Percentiles rank a stretch among this genome's conserved stretches.
phyloP scores from a whole-genome alignment of 139 green algal species.

The Chlamydomonas sphaeroides region DNA sequence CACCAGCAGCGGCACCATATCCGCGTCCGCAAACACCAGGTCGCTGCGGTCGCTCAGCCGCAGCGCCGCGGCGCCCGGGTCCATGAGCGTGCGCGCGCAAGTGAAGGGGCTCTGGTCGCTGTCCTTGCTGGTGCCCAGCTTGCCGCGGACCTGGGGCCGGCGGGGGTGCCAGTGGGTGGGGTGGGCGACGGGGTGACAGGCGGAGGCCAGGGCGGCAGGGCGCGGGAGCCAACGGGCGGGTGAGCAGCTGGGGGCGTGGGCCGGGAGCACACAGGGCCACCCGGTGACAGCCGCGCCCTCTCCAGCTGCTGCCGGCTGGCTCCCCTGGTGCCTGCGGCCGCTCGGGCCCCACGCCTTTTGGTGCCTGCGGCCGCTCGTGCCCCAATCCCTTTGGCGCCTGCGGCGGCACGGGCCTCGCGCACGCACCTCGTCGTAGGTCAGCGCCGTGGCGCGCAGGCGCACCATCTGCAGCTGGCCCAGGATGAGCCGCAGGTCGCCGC shows the following conservation, averaged over 20 bases:
- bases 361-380: background rate
- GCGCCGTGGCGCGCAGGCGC: conserved; percentile 61
- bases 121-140: conserved; percentile 79
- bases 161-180: too few species aligned
- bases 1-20: conserved; percentile 86
- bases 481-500: conserved; percentile 91
- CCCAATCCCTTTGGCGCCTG: too few species aligned
- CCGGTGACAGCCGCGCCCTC: too few species aligned
- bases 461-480: conserved; percentile 95
- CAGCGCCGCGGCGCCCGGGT: conserved; percentile 35
- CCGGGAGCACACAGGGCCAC: too few species aligned
- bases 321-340: too few species aligned
- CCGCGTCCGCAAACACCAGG: conserved; percentile 92
- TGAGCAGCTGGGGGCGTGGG: too few species aligned
- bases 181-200: too few species aligned
- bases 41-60: conserved; percentile 73
- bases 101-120: conserved; percentile 91
- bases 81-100: conserved; percentile 77
- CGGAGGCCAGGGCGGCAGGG: too few species aligned
- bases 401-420: too few species aligned
- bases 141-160: conserved; percentile 43
- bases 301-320: too few species aligned
- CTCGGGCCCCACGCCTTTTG: background rate
- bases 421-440: conserved; percentile 87
- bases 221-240: too few species aligned